phyloP scores from a whole-genome alignment of 768 basidiomycete genomes.

The Serendipita indica region DNA sequence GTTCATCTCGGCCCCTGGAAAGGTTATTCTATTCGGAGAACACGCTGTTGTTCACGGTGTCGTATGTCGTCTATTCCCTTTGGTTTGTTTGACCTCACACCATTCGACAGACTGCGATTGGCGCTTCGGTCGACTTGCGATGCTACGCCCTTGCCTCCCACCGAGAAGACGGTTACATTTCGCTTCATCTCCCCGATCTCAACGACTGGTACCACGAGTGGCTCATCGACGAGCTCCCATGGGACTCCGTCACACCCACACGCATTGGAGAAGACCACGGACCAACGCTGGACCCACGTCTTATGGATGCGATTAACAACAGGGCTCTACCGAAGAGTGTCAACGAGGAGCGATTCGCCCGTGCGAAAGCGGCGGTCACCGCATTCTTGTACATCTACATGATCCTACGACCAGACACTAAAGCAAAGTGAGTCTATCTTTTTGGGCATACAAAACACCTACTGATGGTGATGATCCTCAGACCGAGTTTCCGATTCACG shows the following conservation, averaged over 20 bases:
- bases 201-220: slow-evolving; percentile 66
- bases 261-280: slow-evolving; percentile 38
- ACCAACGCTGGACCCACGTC: slow-evolving; percentile 52
- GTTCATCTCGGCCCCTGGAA: slow-evolving; percentile 92
- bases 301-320: slow-evolving; percentile 55
- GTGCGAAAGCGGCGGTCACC: slow-evolving; percentile 36
- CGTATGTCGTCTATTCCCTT: slow-evolving; percentile 36
- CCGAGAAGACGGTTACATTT: slow-evolving; percentile 55
- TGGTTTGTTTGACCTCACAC: not conserved
- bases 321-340: slow-evolving; percentile 25
- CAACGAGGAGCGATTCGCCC: slow-evolving; percentile 19
- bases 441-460: not conserved
- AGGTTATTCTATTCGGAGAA: slow-evolving; percentile 95
- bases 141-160: slow-evolving; percentile 79
- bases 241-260: slow-evolving; percentile 51
- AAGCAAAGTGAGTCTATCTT: slow-evolving; percentile 35
- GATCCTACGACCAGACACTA: slow-evolving; percentile 41
- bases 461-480: slow-evolving; percentile 19
- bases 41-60: slow-evolving; percentile 97
- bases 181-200: slow-evolving; percentile 67
- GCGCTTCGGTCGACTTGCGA: slow-evolving; percentile 87
- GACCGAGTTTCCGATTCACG: slow-evolving; percentile 65
- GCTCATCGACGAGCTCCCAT: slow-evolving; percentile 60
- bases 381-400: slow-evolving; percentile 94
- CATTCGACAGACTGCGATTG: slow-evolving; percentile 67